Conservation (phyloP, 2,329 filamentous ascomycete species). For the Thelonectria blattea region DNA sequence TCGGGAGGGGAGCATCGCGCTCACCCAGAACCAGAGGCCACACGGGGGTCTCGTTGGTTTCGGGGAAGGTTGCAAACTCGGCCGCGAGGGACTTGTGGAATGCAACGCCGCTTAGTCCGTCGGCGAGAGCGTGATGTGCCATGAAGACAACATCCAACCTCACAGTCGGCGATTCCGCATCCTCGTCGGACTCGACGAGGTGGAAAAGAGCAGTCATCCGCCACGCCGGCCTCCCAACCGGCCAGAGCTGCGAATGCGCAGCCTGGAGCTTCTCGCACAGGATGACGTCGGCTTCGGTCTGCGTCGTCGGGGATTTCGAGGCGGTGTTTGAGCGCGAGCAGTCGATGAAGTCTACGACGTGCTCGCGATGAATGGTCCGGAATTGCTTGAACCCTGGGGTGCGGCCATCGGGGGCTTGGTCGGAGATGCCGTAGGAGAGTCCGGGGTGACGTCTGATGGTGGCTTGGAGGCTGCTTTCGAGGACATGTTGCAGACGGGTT, state of each 20-base stretch:
- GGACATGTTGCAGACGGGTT: not conserved
- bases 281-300: not conserved
- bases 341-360: constrained; percentile 6
- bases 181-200: not conserved
- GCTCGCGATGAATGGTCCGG: not conserved
- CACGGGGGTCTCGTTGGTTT: rapidly evolving
- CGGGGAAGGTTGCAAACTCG: not conserved
- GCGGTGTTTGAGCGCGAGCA: not conserved
- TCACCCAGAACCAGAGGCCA: constrained; percentile 18
- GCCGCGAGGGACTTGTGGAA: constrained; percentile 18
- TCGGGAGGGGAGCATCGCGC: not conserved
- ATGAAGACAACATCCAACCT: constrained; percentile 18
- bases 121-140: constrained; percentile 21
- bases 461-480: constrained; percentile 14
- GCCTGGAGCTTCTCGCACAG: not conserved
- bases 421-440: constrained; percentile 3
- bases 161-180: rapidly evolving
- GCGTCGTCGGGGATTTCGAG: not conserved
- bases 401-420: not conserved
- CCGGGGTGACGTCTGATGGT: constrained; percentile 5
- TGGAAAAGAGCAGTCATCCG: constrained; percentile 9
- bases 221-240: constrained; percentile 18
- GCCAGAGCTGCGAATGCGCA: constrained; percentile 8
- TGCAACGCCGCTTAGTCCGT: constrained; percentile 17
- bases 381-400: constrained; percentile 6